phyloP scores from a whole-genome alignment of 768 basidiomycete genomes.

The Tulasnella sp. region DNA sequence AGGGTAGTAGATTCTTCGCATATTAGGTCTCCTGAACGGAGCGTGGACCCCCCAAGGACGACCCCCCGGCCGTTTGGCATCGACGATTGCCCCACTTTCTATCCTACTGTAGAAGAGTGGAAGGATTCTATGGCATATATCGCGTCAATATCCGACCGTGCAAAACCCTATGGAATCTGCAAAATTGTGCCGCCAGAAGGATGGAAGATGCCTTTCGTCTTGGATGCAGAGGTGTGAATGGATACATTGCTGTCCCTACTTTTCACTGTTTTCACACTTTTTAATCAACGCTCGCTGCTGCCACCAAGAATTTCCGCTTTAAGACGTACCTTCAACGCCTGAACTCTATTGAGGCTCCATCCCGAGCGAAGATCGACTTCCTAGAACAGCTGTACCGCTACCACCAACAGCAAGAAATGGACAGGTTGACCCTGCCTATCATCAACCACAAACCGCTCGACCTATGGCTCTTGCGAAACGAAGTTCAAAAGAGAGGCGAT shows the following conservation, averaged over 20 bases:
- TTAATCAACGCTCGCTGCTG: neutral
- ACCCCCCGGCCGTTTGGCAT: conserved; percentile 70
- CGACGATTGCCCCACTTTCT: conserved; percentile 83
- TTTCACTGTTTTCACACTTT: neutral
- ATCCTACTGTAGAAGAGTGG: conserved; percentile 85
- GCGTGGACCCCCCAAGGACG: neutral
- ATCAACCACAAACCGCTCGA: conserved; percentile 92
- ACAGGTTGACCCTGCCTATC: conserved; percentile 84
- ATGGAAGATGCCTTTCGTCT: conserved; percentile 95
- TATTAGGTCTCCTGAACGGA: conserved; percentile 52
- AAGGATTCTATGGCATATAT: conserved; percentile 93
- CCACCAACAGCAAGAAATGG: conserved; percentile 92
- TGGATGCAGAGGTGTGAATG: conserved; percentile 77
- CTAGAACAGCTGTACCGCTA: conserved; percentile 94
- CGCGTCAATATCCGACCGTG: conserved; percentile 69
- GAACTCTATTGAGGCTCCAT: conserved; percentile 96
- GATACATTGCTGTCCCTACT: neutral
- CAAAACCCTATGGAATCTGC: conserved; percentile 80
- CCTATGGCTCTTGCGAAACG: conserved; percentile 88
- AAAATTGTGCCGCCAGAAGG: conserved; percentile 90
- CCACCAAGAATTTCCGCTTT: conserved; percentile 77
- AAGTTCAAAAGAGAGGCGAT: conserved; percentile 85
- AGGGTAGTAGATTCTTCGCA: conserved; percentile 50
- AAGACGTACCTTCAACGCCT: conserved; percentile 91
- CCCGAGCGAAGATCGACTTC: conserved; percentile 94